These are phyloP conservation scores for Verbena officinalis DNA, from an alignment of 257 asterid species.

Conservation along the genomic window DNA sequence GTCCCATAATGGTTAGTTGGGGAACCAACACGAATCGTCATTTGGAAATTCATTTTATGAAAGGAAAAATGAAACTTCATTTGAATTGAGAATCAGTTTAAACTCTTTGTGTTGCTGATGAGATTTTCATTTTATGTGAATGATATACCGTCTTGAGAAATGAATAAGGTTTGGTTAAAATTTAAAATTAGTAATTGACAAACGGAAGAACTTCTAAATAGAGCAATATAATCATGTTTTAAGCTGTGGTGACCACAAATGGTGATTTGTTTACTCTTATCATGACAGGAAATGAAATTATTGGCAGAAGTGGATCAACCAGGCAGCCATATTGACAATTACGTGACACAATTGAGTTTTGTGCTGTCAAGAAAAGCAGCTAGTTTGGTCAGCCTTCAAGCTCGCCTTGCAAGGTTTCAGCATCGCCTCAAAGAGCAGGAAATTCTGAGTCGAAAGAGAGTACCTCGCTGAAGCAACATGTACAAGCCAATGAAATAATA, in stretches of 20 bases:
- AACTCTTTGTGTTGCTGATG: too few species aligned
- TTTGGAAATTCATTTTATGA: too few species aligned
- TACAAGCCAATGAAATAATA: slow-evolving; percentile 19
- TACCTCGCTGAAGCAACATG: slow-evolving; percentile 46
- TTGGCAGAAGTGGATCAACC: slow-evolving; percentile 96
- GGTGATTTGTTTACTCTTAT: slow-evolving; percentile 28
- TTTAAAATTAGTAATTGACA: background rate
- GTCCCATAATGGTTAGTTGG: too few species aligned
- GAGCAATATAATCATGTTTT: background rate
- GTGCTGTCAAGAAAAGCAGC: slow-evolving; percentile 95
- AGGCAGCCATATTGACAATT: slow-evolving; percentile 88
- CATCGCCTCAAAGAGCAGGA: slow-evolving; percentile 96
- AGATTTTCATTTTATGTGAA: too few species aligned
- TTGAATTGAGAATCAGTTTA: slow-evolving; percentile 9
- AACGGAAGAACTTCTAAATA: background rate
- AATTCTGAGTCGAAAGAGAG: slow-evolving; percentile 87
- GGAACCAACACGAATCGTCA: too few species aligned
- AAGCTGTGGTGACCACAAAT: background rate
- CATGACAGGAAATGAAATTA: slow-evolving; percentile 89
- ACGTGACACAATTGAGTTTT: slow-evolving; percentile 81
- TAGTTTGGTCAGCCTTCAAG: slow-evolving; percentile 92
- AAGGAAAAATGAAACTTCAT: too few species aligned
- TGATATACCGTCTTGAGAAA: too few species aligned
- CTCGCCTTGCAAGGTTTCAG: slow-evolving; percentile 96
- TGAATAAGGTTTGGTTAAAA: background rate